Base-by-base conservation (phyloP, 495 filamentous ascomycete species). In the Aspergillus kassunensis region DNA sequence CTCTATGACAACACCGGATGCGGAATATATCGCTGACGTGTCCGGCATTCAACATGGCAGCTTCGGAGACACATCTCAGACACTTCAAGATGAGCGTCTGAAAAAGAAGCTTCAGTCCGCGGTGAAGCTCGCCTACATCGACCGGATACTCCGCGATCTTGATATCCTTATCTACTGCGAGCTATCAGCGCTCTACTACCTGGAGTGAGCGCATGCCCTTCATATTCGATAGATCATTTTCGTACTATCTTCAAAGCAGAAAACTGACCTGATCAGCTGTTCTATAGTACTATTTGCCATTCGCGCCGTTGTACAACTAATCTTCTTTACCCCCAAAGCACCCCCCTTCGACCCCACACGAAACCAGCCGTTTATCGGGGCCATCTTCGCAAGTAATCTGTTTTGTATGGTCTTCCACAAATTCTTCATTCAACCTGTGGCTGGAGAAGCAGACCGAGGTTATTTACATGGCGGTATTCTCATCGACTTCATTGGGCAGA, bases 401-500 rank as follows among this genome's bases (percentile, higher is more conserved):
- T 54, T 93, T 29, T 92, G 87, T 73, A 80, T 88, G 49, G 54
- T 92, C 27, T 71, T 86, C 24, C 91, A 95, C 66, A 58, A 84
- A 11, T 72, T 86, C 44, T 74, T 80, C 42, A 68, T 78, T 11
- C 72, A 79, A 12, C 84, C 87, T 1, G 72, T 80, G 23, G 89
- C 86, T 16, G 81, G 84, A 49, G 90, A 95, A 68, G 79, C 83
- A 29, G 84, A 85, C 20, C 77, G 89, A 42, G 88, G 86, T 6
- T 93, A 95, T 62, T 74, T 93, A 1, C 89, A 95, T 62, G 91
- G 91, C 18, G 89, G 91, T 7, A 63, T 95, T 27, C 77, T 93
- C 35, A 84, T 95, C 53, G 87, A 96, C 66, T 91, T 96, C 62
- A 84, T 96, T 49, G 91, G 91, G 8, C 89, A 95, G 71, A 81